Evolutionary conservation across 73 alveolate species (phyloP).

Genomic region (Halteria grandinella): DNA sequence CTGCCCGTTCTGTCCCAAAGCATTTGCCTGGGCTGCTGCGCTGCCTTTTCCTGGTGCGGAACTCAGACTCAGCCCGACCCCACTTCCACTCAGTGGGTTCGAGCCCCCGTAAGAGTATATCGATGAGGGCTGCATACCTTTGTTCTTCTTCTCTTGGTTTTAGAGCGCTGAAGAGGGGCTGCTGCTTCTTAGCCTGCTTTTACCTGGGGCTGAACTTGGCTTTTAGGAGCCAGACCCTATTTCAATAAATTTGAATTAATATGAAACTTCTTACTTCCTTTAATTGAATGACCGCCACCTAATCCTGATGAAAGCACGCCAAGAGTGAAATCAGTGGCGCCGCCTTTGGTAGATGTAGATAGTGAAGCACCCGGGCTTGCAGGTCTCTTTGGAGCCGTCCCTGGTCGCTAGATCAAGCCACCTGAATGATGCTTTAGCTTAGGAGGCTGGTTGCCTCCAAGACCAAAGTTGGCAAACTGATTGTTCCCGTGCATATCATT

Average conservation of each 20-base stretch:
- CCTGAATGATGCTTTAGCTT: conserved; percentile 4
- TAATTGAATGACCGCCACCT: conserved; percentile 1
- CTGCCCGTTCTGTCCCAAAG: conserved; percentile 5
- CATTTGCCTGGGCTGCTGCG: too few species aligned
- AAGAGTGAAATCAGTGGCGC: conserved; percentile 2
- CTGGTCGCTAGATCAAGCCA: conserved; percentile 20
- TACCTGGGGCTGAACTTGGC: conserved; percentile 42
- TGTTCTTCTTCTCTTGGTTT: conserved; percentile 1
- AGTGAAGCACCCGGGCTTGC: conserved; percentile 51
- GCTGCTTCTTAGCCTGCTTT: conserved; percentile 34
- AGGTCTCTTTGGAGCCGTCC: conserved; percentile 50
- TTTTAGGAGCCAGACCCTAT: conserved; percentile 23
- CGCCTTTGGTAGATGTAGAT: background rate
- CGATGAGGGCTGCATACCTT: background rate
- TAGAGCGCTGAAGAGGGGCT: conserved; percentile 37
- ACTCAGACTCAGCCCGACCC: too few species aligned
- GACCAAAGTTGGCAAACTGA: background rate
- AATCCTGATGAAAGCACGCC: conserved; percentile 9
- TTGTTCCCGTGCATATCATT: conserved; percentile 2
- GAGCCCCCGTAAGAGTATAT: too few species aligned
- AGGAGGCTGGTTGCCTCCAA: background rate
- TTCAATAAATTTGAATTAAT: too few species aligned
- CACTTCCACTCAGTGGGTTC: too few species aligned
- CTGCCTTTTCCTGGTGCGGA: too few species aligned
- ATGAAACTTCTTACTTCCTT: background rate